Base-by-base conservation (phyloP, 139 green algal species). In the Chlorella sorokiniana region DNA sequence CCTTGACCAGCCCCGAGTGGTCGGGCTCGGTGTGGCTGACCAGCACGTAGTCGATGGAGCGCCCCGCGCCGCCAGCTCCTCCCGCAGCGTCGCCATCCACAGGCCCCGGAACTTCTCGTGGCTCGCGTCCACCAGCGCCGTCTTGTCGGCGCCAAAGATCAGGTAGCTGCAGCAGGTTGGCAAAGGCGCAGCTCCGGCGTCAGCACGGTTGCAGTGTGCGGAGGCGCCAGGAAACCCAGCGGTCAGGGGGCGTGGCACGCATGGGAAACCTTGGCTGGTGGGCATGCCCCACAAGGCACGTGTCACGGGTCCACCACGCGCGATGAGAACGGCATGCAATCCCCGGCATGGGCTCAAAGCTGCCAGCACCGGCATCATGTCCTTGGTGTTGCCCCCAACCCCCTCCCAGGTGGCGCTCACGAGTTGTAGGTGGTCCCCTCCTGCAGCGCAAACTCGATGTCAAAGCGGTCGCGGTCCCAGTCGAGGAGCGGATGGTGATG, bases 101-200 rank as follows among this genome's bases (percentile, higher is more conserved):
- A 98, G 87, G 35, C 89, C 86, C 29, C 89, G 82, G 89, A 99
- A 99, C 91, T 99, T 99, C 87, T 99, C 96, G 83, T 99, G 96
- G 27, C 86, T 95, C 40, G 93, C 90, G 69, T 99, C 96, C 25
- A 99, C 90, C 44, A 99, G 89, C 1, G 96, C 95, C 0, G 91
- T 97, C 87, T 97, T 96, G 23, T 95, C 86, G 1, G 79, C 89
- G 33, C 95, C 95, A 69, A 94, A 94, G 87, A 99, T 98, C 65
- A 99, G 88, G 93, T 95, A 99, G 18, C 90, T 92, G 86, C 98
- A 98, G 93, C 98, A 98, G 44, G 96, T 98, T 56, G 96, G 98
- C 56, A 35, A 51, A 11, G 14, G n/a, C n/a, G n/a, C n/a, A n/a
- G n/a, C n/a, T n/a, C n/a, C n/a, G n/a, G n/a, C n/a, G n/a, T n/a